Evolutionary conservation across 345 rosid genomes (phyloP).

Genomic region (Ricinus communis): DNA sequence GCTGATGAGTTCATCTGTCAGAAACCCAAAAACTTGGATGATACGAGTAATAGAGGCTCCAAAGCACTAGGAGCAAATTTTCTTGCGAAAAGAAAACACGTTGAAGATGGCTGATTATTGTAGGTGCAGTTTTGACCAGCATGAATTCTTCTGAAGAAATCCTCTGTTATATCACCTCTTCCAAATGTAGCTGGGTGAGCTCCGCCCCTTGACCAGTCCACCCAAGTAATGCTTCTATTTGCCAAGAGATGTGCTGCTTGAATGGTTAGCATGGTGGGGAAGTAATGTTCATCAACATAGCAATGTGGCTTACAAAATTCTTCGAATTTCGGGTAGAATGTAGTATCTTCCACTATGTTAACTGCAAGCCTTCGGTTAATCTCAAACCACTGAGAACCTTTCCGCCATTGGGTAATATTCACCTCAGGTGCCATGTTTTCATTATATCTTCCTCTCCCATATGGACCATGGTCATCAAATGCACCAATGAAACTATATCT

Average conservation of each 20-base stretch:
- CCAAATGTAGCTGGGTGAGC: constrained; percentile 95
- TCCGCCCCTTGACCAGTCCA: constrained; percentile 97
- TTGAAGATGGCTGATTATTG: constrained; percentile 45
- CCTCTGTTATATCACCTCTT: constrained; percentile 58
- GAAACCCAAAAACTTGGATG: constrained; percentile 48
- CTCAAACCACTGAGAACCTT: constrained; percentile 98
- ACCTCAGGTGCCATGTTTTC: constrained; percentile 78
- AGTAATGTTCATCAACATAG: constrained; percentile 92
- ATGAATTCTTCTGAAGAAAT: constrained; percentile 50
- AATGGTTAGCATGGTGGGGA: constrained; percentile 93
- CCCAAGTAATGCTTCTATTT: constrained; percentile 88
- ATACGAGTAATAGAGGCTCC: constrained; percentile 59
- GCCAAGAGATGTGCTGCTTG: constrained; percentile 58
- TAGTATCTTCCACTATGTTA: constrained; percentile 61
- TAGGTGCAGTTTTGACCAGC: constrained; percentile 52
- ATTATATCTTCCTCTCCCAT: constrained; percentile 83
- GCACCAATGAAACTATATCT: constrained; percentile 76
- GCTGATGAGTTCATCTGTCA: not conserved
- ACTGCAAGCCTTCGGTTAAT: constrained; percentile 70
- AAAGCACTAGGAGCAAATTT: constrained; percentile 80
- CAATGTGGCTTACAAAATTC: constrained; percentile 82
- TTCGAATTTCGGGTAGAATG: constrained; percentile 61
- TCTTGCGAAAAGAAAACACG: constrained; percentile 70
- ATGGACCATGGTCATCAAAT: constrained; percentile 86
- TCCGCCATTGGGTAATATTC: constrained; percentile 71